Evolutionary conservation across 2,329 filamentous ascomycete genomes (phyloP), one percentile per base, ranked within the genome.

Genomic region (Alternaria novae-zelandiae): DNA sequence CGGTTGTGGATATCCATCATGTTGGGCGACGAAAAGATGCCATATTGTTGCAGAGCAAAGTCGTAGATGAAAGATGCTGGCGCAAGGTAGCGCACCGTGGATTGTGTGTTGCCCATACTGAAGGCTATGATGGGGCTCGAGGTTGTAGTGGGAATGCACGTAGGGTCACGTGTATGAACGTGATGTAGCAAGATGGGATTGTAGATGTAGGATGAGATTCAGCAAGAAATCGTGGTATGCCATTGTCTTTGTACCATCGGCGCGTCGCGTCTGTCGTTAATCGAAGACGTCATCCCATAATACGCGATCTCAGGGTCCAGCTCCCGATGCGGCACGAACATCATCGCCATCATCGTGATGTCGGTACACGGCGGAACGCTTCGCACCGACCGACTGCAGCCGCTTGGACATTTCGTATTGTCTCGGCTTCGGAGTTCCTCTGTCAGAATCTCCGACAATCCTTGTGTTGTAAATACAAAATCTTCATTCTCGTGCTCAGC

Each of bases 1-100:
- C 77, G 77, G 69, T 88, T 83, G 72, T 89, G 86, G 30, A 88
- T 80, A 54, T 88, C 84, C 67, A 87, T 84, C 87, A 89, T 89
- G 65, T 85, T 88, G 0, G 87, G 87, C 0, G 74, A 80, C 36
- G 83, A 83, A 30, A 86, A 81, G 75, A 89, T 84, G 74, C 86
- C 87, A 76, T 89, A 88, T 72, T 86, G 85, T 73, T 89, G 87
- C 2, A 85, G 83, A 4, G 83, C 84, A 69, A 89, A 88, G 77
- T 89, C 85, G 74, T 85, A 84, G 17, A 81, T 54, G 75, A 88
- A 89, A 21, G 85, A 85, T 15, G 82, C 74, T 0, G 87, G 86
- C 32, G 86, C 86, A 17, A 88, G 78, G 70, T 82, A 85, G 66
- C 84, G 83, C 54, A 86, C 85, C 1, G 85, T 87, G 53, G 81